Evolutionary conservation across 1,139 yeast genomes (phyloP).

Genomic region (Saccharomyces hybrid): DNA sequence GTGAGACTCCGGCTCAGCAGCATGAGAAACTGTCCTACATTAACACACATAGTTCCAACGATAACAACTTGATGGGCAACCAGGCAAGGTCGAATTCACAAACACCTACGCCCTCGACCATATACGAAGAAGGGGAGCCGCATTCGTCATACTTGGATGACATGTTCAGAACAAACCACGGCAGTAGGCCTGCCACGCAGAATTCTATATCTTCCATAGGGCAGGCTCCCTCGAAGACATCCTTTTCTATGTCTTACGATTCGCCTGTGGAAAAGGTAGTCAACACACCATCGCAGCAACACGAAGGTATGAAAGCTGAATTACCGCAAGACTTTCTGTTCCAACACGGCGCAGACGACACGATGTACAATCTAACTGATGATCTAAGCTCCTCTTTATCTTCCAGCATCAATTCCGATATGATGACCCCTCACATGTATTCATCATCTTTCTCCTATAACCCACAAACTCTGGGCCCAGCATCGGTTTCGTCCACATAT

Average conservation of each 20-base stretch:
- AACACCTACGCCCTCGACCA: neutral
- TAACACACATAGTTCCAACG: slow-evolving; percentile 6
- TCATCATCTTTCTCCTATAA: slow-evolving; percentile 25
- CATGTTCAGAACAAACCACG: slow-evolving; percentile 11
- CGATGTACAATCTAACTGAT: slow-evolving; percentile 17
- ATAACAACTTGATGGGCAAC: neutral
- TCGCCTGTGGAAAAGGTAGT: neutral
- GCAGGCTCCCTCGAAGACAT: neutral
- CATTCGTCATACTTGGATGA: slow-evolving; percentile 20
- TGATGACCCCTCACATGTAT: slow-evolving; percentile 17
- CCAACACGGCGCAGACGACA: slow-evolving; percentile 12
- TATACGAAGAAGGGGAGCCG: neutral
- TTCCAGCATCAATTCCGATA: slow-evolving; percentile 24
- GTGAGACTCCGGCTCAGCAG: slow-evolving; percentile 22
- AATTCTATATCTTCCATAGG: neutral
- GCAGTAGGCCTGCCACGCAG: neutral
- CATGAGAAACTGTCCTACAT: slow-evolving; percentile 19
- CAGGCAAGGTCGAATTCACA: neutral
- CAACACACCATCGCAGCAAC: neutral
- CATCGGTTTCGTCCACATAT: slow-evolving; percentile 2
- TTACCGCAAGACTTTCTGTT: slow-evolving; percentile 2
- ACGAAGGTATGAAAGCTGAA: neutral
- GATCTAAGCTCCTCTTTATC: slow-evolving; percentile 27
- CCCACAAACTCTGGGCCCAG: slow-evolving; percentile 14
- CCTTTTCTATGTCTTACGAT: neutral